Base-by-base conservation (phyloP, 1,284 basidiomycete genomes). In the Pseudozyma thailandica region DNA sequence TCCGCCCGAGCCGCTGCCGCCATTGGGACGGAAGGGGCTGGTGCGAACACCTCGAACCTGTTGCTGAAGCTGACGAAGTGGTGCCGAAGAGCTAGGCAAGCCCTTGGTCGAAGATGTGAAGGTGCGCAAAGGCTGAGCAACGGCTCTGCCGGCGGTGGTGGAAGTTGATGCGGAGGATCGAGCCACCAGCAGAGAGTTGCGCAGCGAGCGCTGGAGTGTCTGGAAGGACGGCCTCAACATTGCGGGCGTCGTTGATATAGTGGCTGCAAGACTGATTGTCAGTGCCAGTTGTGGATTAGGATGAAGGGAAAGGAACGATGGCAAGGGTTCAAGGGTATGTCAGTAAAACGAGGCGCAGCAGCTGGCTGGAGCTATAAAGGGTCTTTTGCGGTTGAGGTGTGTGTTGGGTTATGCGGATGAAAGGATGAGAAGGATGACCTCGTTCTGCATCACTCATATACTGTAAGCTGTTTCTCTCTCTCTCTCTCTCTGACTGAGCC, bases 211-310 rank as follows among this genome's bases (percentile, higher is more conserved):
- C 46, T 66, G 48, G 43, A 74, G 31, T 4, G 60, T 58, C 50
- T 66, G 72, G 53, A 74, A 68, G 20, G 63, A 59, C 37, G 72
- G 69, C 64, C 72, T 59, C 49, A 74, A 56, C 58, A 68, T 61
- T 45, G 39, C 20, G 37, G 6, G 30, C 6, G 44, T 46, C 23
- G 33, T 30, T 15, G 20, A 15, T 35, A 33, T 41, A 25, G 38
- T 23, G 35, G 37, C 7, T 39, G 49, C 39, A 12, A 21, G 28
- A 18, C 28, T 51, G 27, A 18, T 51, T 43, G 38, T 18, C 18
- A 42, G 49, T 43, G 38, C 27, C 18, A 42, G 49, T 15, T 28
- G 35, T 39, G 38, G 26, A 20, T 43, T 6, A 7, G 9, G 37
- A 7, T 10, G n/a, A 18, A 8, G 10, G 42, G 26, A 21, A 15